A percentile compares a stretch with the other conserved stretches of the same genome.
These are phyloP conservation scores for Vicia faba DNA, from an alignment of 306 rosid species.

Conservation along the genomic window DNA sequence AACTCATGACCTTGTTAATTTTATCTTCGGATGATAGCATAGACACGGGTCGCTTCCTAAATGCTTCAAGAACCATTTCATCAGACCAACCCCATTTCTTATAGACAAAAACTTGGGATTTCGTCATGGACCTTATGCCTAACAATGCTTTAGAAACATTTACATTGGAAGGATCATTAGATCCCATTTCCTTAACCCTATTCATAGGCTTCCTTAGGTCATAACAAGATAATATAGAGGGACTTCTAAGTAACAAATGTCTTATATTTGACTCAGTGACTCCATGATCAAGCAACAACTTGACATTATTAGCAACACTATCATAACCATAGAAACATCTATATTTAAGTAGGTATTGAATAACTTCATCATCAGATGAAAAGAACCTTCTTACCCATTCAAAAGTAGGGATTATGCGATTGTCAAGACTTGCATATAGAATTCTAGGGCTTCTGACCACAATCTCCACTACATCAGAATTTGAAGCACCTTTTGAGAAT, in stretches of 20 bases:
- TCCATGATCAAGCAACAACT: not conserved
- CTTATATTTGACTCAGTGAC: not conserved
- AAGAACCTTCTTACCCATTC: not conserved
- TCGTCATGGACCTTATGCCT: constrained; percentile 23
- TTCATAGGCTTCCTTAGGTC: not conserved
- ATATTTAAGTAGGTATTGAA: no score
- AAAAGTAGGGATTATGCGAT: not conserved
- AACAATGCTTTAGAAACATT: constrained; percentile 38
- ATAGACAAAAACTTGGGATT: constrained; percentile 39
- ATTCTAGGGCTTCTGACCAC: not conserved
- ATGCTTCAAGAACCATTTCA: constrained; percentile 41
- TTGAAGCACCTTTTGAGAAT: not conserved
- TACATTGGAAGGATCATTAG: constrained; percentile 26
- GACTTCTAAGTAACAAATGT: no score
- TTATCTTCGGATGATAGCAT: constrained; percentile 44
- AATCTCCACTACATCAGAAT: not conserved
- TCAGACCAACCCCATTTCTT: constrained; percentile 67
- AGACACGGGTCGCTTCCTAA: constrained; percentile 43
- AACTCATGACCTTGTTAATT: constrained; percentile 42
- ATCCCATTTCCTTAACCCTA: constrained; percentile 49
- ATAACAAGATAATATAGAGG: no score
- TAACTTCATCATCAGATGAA: not conserved
- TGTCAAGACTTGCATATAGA: not conserved
- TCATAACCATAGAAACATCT: no score
- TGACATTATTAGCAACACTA: no score